Evolutionary conservation across 2,329 filamentous ascomycete species (phyloP), one percentile per base, ranked within the genome.

Genomic region (Clonostachys rosea): DNA sequence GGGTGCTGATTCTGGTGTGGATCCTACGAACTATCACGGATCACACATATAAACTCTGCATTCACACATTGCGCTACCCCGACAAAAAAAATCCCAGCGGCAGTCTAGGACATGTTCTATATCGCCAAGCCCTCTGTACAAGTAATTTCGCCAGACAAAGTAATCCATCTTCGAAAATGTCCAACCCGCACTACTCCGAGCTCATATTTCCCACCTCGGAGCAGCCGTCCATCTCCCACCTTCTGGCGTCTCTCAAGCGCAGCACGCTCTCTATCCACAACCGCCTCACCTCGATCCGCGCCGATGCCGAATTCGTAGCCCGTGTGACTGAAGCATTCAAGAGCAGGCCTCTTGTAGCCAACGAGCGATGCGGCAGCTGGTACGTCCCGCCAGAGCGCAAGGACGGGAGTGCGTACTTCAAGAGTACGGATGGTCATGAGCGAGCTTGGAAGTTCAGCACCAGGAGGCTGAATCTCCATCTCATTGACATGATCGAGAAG

Each of bases 281-380:
- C 69, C 86, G 92, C 14, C 81, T 99, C 12, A 70, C 72, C 33
- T 96, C 90, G 30, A 92, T 97, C 63, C 71, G 76, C 50, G 69
- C 77, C 30, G 94, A 97, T 65, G 85, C 90, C 9, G 64, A 64
- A 2, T 97, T 96, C 63, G 88, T 94, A 18, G 64, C 70, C 20
- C 62, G 71, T 8, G 84, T 90, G 0, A 76, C 80, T 2, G 62
- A 65, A 2, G 72, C 75, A 0, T 81, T 75, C 48, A 30, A 30
- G 9, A 56, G 49, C 34, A 34, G 92, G 2, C 90, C 91, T 0
- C 72, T 97, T 2, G 74, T 97, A 13, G 91, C 92, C 33, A 99
- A 99, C 61, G 91, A 97, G 71, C 81, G 94, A 50, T 97, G 94
- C 64, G 94, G 94, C 1, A 92, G 89, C 66, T 99, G 94, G 94